phyloP scores from a whole-genome alignment of 2,329 filamentous ascomycete species.

The Amesomyces nigricolor region DNA sequence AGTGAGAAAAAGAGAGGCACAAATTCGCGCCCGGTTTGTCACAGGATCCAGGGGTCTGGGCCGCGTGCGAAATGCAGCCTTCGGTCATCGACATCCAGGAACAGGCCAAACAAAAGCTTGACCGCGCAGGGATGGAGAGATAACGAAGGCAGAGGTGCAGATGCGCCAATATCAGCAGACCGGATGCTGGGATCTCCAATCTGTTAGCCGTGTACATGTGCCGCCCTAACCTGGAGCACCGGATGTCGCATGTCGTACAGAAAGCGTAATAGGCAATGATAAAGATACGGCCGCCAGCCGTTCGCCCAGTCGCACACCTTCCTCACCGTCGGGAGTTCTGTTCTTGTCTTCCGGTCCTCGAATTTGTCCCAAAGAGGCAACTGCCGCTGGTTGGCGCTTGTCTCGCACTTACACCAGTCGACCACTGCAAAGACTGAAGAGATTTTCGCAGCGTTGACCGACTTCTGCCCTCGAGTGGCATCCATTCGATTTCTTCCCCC shows the following conservation, averaged over 20 bases:
- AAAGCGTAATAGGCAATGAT: constrained; percentile 11
- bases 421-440: background rate
- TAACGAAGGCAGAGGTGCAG: background rate
- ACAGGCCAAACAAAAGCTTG: background rate
- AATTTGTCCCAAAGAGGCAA: constrained; percentile 12
- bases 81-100: constrained; percentile 1
- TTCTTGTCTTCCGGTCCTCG: background rate
- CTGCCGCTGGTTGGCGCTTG: background rate
- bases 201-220: constrained; percentile 15
- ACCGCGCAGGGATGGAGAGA: constrained; percentile 7
- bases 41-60: constrained; percentile 17
- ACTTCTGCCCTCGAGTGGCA: background rate
- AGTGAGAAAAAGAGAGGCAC: background rate
- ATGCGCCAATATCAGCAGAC: constrained; percentile 10
- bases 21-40: constrained; percentile 15
- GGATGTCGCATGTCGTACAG: constrained; percentile 7
- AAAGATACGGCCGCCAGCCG: constrained; percentile 1
- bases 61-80: constrained; percentile 1
- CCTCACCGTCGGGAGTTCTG: too few relatives aligned
- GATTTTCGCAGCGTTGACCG: background rate
- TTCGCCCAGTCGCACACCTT: background rate
- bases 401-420: background rate
- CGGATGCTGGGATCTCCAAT: background rate
- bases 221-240: too few relatives aligned
- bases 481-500: constrained; percentile 7